These are phyloP conservation scores for Gracilaria vermiculophylla DNA, from an alignment of 23 red algal species.

Conservation along the genomic window DNA sequence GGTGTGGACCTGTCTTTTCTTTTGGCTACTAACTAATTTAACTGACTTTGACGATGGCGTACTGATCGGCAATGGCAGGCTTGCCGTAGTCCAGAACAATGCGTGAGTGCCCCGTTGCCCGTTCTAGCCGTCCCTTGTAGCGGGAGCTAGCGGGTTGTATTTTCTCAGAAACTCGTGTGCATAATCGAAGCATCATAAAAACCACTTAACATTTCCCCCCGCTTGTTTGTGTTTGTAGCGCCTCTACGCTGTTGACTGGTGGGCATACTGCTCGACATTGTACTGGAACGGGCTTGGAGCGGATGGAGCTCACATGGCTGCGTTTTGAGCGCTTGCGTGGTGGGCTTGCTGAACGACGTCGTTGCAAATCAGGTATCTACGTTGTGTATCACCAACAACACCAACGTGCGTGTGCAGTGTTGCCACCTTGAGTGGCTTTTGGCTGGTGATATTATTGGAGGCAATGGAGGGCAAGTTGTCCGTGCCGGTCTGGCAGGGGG, in stretches of 20 bases:
- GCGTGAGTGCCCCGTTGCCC: conserved; percentile 7
- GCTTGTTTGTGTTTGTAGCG: background rate
- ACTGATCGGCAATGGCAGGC: background rate
- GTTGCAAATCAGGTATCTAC: too few species aligned
- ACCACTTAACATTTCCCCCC: conserved; percentile 3
- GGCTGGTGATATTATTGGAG: background rate
- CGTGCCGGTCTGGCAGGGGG: too few species aligned
- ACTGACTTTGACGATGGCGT: conserved; percentile 19
- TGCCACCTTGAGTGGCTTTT: background rate
- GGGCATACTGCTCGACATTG: too few species aligned
- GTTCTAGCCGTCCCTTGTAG: conserved; percentile 5
- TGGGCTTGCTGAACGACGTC: too few species aligned
- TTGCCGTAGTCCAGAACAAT: background rate
- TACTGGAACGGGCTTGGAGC: too few species aligned
- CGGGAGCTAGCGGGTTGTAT: conserved; percentile 9
- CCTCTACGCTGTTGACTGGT: too few species aligned
- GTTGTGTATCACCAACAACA: too few species aligned
- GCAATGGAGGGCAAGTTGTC: too few species aligned
- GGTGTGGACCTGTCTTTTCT: conserved; percentile 35
- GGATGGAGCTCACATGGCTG: too few species aligned
- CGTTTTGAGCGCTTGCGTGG: too few species aligned
- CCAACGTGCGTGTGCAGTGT: too few species aligned
- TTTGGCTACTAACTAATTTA: conserved; percentile 19
- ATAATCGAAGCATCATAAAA: conserved; percentile 37
- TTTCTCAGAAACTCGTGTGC: conserved; percentile 35